These are phyloP conservation scores for Phytophthora vignae DNA, from an alignment of 352 stramenopile genomes.

Conservation along the genomic window DNA sequence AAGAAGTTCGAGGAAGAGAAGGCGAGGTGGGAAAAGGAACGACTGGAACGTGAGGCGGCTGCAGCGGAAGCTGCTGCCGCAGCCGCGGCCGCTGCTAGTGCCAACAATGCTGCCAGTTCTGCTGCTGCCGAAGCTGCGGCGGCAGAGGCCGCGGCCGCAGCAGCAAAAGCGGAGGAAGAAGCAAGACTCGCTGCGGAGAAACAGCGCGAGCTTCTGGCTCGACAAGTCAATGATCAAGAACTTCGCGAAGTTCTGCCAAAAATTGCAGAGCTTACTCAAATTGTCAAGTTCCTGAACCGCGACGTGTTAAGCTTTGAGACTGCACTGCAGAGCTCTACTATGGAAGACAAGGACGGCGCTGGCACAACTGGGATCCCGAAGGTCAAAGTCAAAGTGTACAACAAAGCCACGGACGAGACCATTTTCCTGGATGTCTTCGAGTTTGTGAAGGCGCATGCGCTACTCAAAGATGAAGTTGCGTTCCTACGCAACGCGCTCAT, in stretches of 20 bases:
- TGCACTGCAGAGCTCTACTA: constrained; percentile 79
- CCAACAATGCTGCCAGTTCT: constrained; percentile 22
- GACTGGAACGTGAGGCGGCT: constrained; percentile 54
- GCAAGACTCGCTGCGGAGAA: constrained; percentile 43
- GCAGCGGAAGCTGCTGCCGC: constrained; percentile 31
- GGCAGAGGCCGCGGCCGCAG: constrained; percentile 45
- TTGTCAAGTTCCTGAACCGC: constrained; percentile 91
- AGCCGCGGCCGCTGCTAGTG: constrained; percentile 40
- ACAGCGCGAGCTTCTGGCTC: constrained; percentile 72
- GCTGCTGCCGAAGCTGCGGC: constrained; percentile 34
- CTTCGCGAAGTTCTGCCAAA: constrained; percentile 94
- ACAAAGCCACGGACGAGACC: constrained; percentile 87
- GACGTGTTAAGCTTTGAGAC: constrained; percentile 94
- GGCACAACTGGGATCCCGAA: constrained; percentile 67
- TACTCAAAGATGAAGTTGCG: constrained; percentile 88
- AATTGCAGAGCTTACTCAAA: constrained; percentile 92
- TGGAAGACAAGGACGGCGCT: constrained; percentile 47
- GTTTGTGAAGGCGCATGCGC: constrained; percentile 89
- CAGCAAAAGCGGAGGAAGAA: constrained; percentile 49
- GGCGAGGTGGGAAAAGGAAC: constrained; percentile 88
- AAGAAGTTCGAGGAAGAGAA: constrained; percentile 91
- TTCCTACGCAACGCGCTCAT: constrained; percentile 93
- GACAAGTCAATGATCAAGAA: constrained; percentile 91
- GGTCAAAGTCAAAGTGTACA: constrained; percentile 93
- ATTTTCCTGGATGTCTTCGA: constrained; percentile 95